Conservation (phyloP, 2,329 filamentous ascomycete genomes). For the Ophiocordyceps camponoti-floridani region DNA sequence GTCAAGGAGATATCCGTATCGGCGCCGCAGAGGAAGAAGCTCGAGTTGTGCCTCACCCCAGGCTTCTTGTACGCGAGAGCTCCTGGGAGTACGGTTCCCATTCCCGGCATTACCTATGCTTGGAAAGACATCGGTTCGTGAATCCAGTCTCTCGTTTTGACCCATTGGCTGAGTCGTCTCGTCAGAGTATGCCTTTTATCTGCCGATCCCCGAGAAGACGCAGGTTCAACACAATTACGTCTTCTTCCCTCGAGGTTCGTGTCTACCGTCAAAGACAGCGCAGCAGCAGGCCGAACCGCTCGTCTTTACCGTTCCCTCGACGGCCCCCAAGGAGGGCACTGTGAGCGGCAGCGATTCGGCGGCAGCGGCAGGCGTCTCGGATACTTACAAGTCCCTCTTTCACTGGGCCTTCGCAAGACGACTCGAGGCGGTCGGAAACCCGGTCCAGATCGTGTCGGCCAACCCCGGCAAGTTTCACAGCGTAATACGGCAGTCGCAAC, state of each 20-base stretch:
- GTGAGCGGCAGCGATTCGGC: conserved; percentile 31
- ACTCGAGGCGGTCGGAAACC: conserved; percentile 29
- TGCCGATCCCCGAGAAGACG: conserved; percentile 46
- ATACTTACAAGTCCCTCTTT: conserved; percentile 39
- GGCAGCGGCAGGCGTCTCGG: conserved; percentile 34
- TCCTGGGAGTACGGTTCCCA: conserved; percentile 30
- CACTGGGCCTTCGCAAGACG: conserved; percentile 40
- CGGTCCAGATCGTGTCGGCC: conserved; percentile 29
- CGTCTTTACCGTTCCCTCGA: conserved; percentile 44
- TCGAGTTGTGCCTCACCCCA: conserved; percentile 43
- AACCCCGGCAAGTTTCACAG: conserved; percentile 40
- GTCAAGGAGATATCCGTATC: conserved; percentile 51
- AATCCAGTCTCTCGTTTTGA: too few relatives aligned
- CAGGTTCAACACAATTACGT: conserved; percentile 50
- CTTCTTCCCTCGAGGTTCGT: conserved; percentile 38
- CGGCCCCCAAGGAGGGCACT: conserved; percentile 40
- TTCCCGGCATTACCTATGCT: conserved; percentile 35
- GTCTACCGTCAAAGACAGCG: conserved; percentile 28
- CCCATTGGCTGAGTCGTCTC: conserved; percentile 2
- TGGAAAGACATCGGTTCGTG: conserved; percentile 43
- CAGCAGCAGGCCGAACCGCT: conserved; percentile 33
- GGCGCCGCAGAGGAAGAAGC: conserved; percentile 50
- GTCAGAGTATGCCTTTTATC: conserved; percentile 42
- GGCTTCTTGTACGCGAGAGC: conserved; percentile 39
- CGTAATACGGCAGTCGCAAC: conserved; percentile 34